Percentiles rank a stretch among this genome's conserved stretches.
These are phyloP conservation scores for Emmonsiellopsis sp. DNA, from an alignment of 2,329 filamentous ascomycete genomes.

Conservation along the genomic window DNA sequence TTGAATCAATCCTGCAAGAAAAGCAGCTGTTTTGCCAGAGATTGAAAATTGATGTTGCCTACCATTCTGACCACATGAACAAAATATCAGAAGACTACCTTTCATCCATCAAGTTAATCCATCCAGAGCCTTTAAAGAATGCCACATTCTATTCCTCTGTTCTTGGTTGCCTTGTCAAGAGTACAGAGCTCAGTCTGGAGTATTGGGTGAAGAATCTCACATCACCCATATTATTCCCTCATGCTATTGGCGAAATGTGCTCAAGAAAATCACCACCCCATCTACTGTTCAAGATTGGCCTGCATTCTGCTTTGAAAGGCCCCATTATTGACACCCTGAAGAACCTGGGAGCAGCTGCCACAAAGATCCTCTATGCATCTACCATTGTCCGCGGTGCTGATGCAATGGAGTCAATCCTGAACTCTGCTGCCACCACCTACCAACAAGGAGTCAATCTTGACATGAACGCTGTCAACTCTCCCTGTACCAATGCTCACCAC, in stretches of 20 bases:
- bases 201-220: constrained; percentile 6
- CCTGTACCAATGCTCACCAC: neutral
- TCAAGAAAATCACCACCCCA: neutral
- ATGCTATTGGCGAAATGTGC: neutral
- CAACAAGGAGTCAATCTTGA: constrained; percentile 4
- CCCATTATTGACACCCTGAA: constrained; percentile 12
- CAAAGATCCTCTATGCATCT: neutral
- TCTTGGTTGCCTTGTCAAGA: neutral
- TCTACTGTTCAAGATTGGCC: constrained; percentile 13
- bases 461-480: neutral
- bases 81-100: constrained; percentile 8
- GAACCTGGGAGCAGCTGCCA: neutral
- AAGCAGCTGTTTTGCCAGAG: constrained; percentile 13
- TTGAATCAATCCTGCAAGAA: constrained; percentile 11
- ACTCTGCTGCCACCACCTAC: constrained; percentile 6
- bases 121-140: neutral
- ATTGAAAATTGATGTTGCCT: constrained; percentile 17
- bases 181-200: neutral
- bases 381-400: constrained; percentile 4
- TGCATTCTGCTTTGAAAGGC: constrained; percentile 12
- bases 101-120: neutral
- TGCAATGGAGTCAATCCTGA: constrained; percentile 1
- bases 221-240: constrained; percentile 4
- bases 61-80: constrained; percentile 22
- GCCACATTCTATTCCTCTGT: neutral